Conservation (phyloP, 768 basidiomycete species). For the Lactifluus echinatus region DNA sequence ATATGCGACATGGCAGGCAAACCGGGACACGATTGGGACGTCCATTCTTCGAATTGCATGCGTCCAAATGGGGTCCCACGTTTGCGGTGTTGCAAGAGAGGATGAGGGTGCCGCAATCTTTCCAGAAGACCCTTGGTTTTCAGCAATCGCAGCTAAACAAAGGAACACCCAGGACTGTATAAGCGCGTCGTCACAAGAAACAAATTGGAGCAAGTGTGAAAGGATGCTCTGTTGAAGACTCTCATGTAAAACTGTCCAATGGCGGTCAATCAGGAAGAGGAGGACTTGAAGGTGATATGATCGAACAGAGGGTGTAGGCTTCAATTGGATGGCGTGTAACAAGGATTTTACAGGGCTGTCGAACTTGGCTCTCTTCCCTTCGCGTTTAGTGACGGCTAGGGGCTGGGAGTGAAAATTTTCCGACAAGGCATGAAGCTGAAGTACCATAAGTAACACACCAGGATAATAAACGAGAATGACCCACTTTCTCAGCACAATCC, state of each 20-base stretch:
- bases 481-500: conserved; percentile 63
- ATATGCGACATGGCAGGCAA: conserved; percentile 66
- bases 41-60: conserved; percentile 69
- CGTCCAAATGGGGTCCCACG: conserved; percentile 77
- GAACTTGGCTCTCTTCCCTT: conserved; percentile 44
- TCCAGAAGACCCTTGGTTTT: conserved; percentile 13
- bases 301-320: conserved; percentile 29
- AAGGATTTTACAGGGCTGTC: conserved; percentile 54
- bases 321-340: conserved; percentile 39
- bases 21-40: conserved; percentile 60
- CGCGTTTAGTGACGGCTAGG: conserved; percentile 25
- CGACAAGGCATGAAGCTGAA: conserved; percentile 54
- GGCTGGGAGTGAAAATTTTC: conserved; percentile 43
- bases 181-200: conserved; percentile 52
- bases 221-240: conserved; percentile 51
- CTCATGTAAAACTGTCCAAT: conserved; percentile 59
- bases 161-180: conserved; percentile 84
- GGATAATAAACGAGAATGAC: conserved; percentile 6
- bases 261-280: conserved; percentile 75
- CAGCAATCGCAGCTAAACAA: conserved; percentile 64
- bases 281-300: conserved; percentile 62
- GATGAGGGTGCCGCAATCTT: conserved; percentile 4
- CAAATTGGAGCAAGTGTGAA: conserved; percentile 45
- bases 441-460: conserved; percentile 1
- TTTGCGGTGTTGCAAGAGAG: conserved; percentile 8